Evolutionary conservation across 2,329 filamentous ascomycete genomes (phyloP).

Genomic region (Trichoderma cornu-damae): DNA sequence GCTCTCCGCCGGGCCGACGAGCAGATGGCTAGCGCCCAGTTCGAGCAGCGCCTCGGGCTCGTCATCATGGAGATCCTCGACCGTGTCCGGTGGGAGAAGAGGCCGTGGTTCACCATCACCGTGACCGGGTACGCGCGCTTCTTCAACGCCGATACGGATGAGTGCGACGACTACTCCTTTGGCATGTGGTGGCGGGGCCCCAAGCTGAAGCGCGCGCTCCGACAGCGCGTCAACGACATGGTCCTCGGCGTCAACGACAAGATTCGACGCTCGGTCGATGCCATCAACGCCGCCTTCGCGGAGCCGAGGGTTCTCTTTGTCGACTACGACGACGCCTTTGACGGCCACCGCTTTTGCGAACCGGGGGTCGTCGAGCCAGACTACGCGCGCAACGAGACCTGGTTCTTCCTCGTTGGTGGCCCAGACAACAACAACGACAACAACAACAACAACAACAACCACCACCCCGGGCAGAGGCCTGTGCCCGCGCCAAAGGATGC

Average conservation of each 20-base stretch:
- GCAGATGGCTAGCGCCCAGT: conserved; percentile 32
- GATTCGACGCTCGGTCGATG: conserved; percentile 33
- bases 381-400: conserved; percentile 40
- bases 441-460: no score
- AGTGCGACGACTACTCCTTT: conserved; percentile 41
- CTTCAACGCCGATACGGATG: conserved; percentile 41
- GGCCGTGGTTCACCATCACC: conserved; percentile 39
- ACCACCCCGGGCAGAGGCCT: conserved; percentile 6
- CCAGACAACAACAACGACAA: no score
- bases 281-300: conserved; percentile 36
- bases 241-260: conserved; percentile 40
- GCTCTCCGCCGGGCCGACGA: conserved; percentile 35
- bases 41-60: conserved; percentile 37
- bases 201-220: conserved; percentile 37
- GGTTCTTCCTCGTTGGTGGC: conserved; percentile 46
- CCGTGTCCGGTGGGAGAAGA: conserved; percentile 41
- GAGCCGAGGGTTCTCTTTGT: conserved; percentile 40
- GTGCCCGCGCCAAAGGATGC: not conserved
- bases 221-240: conserved; percentile 41
- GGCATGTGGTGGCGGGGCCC: conserved; percentile 44
- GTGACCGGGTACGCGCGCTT: conserved; percentile 46
- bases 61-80: conserved; percentile 42
- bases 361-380: conserved; percentile 39
- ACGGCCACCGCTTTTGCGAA: conserved; percentile 44
- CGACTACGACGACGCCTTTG: conserved; percentile 41